Evolutionary conservation across 306 rosid genomes (phyloP).

Genomic region (Ormosia emarginata): DNA sequence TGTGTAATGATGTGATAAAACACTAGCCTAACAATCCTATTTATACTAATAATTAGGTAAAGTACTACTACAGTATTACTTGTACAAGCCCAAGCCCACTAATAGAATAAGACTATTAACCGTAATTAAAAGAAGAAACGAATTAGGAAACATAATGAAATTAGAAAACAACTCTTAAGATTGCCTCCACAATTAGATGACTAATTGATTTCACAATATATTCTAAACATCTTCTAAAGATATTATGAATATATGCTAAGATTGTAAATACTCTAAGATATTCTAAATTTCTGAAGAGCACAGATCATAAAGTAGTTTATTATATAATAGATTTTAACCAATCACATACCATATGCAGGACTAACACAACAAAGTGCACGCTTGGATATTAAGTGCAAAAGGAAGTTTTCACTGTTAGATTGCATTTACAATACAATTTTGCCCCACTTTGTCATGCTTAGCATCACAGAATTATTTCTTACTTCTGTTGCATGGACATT

Average conservation of each 20-base stretch:
- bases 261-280: background rate
- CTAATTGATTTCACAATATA: background rate
- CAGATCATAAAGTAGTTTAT: background rate
- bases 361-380: background rate
- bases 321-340: background rate
- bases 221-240: background rate
- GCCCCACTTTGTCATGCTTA: background rate
- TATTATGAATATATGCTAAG: background rate
- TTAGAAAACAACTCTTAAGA: background rate
- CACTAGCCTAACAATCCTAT: background rate
- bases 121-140: background rate
- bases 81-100: background rate
- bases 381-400: no score
- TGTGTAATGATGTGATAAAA: background rate
- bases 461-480: background rate
- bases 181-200: background rate
- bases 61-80: background rate
- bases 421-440: no score
- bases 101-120: background rate
- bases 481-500: background rate
- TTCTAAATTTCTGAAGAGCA: background rate
- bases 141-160: background rate
- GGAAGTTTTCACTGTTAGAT: background rate
- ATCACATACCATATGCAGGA: background rate
- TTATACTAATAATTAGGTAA: background rate